Evolutionary conservation across 2,329 filamentous ascomycete species (phyloP), one percentile per base, ranked within the genome.

Genomic region (Talaromyces sp.): DNA sequence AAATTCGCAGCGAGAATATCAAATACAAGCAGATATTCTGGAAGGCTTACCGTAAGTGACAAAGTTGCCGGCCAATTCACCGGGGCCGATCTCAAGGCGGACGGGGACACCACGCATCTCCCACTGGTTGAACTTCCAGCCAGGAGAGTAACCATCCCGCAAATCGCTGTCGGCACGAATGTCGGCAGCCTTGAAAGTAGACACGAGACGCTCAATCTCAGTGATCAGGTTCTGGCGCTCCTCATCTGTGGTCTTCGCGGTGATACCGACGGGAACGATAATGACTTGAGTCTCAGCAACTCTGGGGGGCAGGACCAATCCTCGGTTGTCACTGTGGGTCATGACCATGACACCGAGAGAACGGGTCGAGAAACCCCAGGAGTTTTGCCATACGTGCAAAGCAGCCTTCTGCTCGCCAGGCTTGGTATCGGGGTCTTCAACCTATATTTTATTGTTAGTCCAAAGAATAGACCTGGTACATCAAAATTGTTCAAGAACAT

Each of bases 81-180:
- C 96, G 66, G 94, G 93, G 5, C 95, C 95, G 69, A 96, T 96
- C 75, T 99, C 94, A 54, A 99, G 82, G 54, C 94, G 89, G 33
- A 99, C 84, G 42, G 95, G 94, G 37, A 97, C 89, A 71, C 95
- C 94, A 77, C 93, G 95, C 65, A 97, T 82, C 75, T 99, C 95
- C 91, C 91, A 97, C 37, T 99, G 92, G 77, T 95, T 96, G 81
- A 99, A 99, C 77, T 99, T 99, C 87, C 89, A 97, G 60, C 91
- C 91, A 35, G 94, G 92, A 55, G 91, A 86, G 74, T 97, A 96
- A 61, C 89, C 89, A 47, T 97, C 93, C 54, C 95, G 87, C 70
- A 86, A 83, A 70, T 99, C 94, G 47, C 87, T 84, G 61, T 95
- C 88, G 53, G 85, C 84, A 53, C 94, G 89, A 35, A 99, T 80